A percentile compares a stretch with the other conserved stretches of the same genome.
Evolutionary conservation across 257 asterid species (phyloP).

Genomic region (Coffea eugenioides): DNA sequence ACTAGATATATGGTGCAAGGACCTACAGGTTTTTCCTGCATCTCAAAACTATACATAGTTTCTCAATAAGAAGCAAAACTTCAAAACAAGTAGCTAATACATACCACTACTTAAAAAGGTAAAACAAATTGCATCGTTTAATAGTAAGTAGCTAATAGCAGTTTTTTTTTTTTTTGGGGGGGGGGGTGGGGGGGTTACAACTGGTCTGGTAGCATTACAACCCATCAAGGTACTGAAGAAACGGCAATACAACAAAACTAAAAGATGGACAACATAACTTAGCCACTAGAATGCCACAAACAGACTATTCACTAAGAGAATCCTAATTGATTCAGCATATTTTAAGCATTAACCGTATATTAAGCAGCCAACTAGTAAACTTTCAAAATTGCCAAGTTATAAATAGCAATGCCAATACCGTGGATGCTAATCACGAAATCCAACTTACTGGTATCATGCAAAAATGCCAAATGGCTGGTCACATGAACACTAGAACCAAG

Average conservation of each 20-base stretch:
- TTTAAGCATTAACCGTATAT: not conserved
- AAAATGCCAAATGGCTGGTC: too few relatives aligned
- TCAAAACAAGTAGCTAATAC: not conserved
- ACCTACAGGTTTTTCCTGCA: not conserved
- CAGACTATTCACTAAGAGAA: conserved; percentile 18
- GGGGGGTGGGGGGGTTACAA: too few relatives aligned
- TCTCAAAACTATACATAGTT: not conserved
- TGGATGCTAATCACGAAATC: too few relatives aligned
- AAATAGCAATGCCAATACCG: too few relatives aligned
- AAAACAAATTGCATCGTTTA: too few relatives aligned
- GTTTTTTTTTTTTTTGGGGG: too few relatives aligned
- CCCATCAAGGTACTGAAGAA: too few relatives aligned
- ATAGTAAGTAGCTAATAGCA: not conserved
- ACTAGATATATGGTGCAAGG: not conserved
- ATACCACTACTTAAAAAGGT: not conserved
- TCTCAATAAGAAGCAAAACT: not conserved
- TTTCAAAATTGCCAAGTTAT: too few relatives aligned
- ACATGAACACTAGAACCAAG: too few relatives aligned
- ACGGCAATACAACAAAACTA: not conserved
- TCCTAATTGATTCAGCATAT: conserved; percentile 20
- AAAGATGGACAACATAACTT: not conserved
- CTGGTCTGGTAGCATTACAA: too few relatives aligned
- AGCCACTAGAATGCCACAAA: conserved; percentile 16
- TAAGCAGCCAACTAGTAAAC: too few relatives aligned
- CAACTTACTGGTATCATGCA: too few relatives aligned